Base-by-base conservation (phyloP, 1,284 basidiomycete species). In the Pseudozyma sp. region DNA sequence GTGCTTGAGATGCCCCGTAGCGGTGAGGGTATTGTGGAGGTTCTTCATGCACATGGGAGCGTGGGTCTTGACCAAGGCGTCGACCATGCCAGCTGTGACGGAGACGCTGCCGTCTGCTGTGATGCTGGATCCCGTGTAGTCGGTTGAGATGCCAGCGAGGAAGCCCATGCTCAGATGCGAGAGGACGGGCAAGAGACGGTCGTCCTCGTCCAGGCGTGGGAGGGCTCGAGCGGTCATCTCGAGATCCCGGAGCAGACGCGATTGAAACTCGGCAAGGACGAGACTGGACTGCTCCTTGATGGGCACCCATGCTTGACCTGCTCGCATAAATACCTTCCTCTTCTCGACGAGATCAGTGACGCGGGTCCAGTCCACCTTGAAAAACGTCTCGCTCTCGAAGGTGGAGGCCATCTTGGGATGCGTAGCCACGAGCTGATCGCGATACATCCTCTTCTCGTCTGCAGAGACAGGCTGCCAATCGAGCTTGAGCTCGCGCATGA, bases 41-140 rank as follows among this genome's bases (percentile, higher is more conserved):
- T 92, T 91, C 56, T 93, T 90, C 95, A 98, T 97, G 85, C 97
- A 99, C 75, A 94, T 87, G 1, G 97, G 97, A 88, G 94, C 98
- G 84, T 98, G 94, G 83, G 92, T 91, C 78, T 87, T 88, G 1
- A 95, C 90, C 33, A 99, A 86, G 29, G 91, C 91, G 80, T 97
- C 93, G 2, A 99, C 88, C 94, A 97, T 96, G 56, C 95, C 94
- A 1, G 95, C 95, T 47, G 90, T 94, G 74, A 99, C 89, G 51
- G 89, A 88, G 54, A 90, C 89, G 29, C 44, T 67, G 0, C 89
- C 89, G 37, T 88, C 87, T n/a, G 75, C 76, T 17, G 71, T 69
- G 52, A 81, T 72, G 11, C 88, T 86, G 9, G 79, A 77, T 17
- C 80, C 84, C 8, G 81, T 82, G 90, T 92, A 94, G 81, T 94